Base-by-base conservation (phyloP, 129 eudicot genomes). In the Solidago caesia region DNA sequence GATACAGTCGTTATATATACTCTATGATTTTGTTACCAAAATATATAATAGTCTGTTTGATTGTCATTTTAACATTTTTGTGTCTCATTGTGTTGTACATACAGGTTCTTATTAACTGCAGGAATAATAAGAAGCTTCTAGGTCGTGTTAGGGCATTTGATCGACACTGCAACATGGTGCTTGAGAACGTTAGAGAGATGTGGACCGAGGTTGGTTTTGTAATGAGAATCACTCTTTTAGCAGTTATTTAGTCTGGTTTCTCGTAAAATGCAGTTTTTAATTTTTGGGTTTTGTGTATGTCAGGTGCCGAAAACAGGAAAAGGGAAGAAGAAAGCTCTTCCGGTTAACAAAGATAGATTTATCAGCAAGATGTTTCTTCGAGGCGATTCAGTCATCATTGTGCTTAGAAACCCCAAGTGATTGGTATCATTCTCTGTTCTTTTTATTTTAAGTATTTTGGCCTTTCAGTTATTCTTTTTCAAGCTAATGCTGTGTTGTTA, bases 121-220 rank as follows among this genome's bases (percentile, higher is more conserved):
- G 98, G 51, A 92, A 92, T 61, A 92, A 92, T 82, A 89, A 83
- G 65, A 92, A 92, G 82, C 93, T 92, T 75, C 76, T 92, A 27
- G 98, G 98, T 3, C 96, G 96, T 73, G 98, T 92, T 72, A 89
- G 96, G 84, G 96, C 98, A 2, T 92, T 89, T 81, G 98, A 92
- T 76, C 85, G 98, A 41, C 98, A 92, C 81, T 92, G 98, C 86
- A 92, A 92, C 75, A 92, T 92, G 97, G 98, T 92, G 71, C 85
- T 92, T n/a, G 98, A 92, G 75, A 92, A 92, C 82, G 98, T 92
- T n/a, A 79, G 90, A 68, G 98, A 92, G 82, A 89, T 89, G 91
- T 92, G 98, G 98, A 92, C 96, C 10, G 98, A 92, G 98, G 97
- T 89, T 70, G 42, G 91, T 82, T 74, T 26, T 61, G 66, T 49